Percentiles rank a stretch among this genome's conserved stretches.
Conservation (phyloP, 257 asterid species). For the Penstemon eatonii region DNA sequence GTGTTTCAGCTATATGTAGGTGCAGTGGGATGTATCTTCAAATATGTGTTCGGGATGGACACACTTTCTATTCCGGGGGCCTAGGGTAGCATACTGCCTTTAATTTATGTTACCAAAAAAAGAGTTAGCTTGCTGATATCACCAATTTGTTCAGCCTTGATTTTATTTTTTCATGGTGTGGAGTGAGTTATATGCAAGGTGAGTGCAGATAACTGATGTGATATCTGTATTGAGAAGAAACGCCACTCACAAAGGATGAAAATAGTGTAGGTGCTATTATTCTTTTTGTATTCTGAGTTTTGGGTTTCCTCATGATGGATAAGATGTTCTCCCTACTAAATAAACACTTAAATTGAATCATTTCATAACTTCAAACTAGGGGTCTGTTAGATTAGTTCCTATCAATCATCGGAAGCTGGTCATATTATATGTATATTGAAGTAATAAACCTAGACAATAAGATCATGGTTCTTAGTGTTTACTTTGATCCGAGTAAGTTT, state of each 20-base stretch:
- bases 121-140: neutral
- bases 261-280: neutral
- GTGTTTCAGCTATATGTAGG: neutral
- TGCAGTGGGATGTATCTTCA: slow-evolving; percentile 2
- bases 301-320: slow-evolving; percentile 4
- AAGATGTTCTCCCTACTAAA: slow-evolving; percentile 7
- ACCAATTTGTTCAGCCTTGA: neutral
- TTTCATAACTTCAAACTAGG: slow-evolving; percentile 2
- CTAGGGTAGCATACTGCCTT: neutral
- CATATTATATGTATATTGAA: slow-evolving; percentile 1
- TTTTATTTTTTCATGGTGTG: neutral
- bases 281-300: neutral
- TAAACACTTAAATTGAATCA: slow-evolving; percentile 3
- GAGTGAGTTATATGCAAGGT: neutral
- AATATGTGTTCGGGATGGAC: neutral
- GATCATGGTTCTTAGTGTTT: neutral
- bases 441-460: neutral
- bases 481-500: neutral
- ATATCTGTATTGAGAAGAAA: slow-evolving; percentile 2
- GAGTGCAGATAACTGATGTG: neutral
- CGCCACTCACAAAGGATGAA: neutral
- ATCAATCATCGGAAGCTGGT: slow-evolving; percentile 17
- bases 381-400: slow-evolving; percentile 7
- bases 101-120: neutral
- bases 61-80: neutral